A percentile compares a stretch with the other conserved stretches of the same genome.
Evolutionary conservation across 1,284 basidiomycete species (phyloP).

Genomic region (Rhodotorula sp.): DNA sequence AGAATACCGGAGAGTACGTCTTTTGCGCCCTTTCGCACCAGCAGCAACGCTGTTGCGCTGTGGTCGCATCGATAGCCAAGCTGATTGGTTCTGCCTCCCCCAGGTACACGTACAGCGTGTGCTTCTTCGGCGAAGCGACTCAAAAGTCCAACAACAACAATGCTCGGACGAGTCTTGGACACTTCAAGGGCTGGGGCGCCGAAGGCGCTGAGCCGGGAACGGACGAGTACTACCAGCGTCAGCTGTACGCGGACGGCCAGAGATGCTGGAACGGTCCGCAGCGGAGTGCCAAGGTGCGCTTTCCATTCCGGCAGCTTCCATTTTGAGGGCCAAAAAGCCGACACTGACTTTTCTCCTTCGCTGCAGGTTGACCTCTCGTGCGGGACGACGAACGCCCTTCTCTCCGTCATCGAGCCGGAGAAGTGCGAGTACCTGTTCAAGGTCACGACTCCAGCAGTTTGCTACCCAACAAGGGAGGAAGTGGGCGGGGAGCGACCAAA

Average conservation of each 20-base stretch:
- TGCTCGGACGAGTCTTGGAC: conserved; percentile 74
- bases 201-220: conserved; percentile 59
- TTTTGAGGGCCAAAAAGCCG: background rate
- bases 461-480: conserved; percentile 48
- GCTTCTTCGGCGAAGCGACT: conserved; percentile 81
- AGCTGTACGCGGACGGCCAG: conserved; percentile 73
- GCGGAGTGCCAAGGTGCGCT: conserved; percentile 68
- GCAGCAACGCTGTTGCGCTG: too few relatives aligned
- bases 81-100: too few relatives aligned
- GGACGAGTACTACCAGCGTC: conserved; percentile 73
- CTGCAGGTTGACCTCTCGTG: conserved; percentile 74
- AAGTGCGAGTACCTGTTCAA: conserved; percentile 96
- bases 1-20: conserved; percentile 82
- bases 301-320: background rate
- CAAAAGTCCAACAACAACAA: conserved; percentile 87
- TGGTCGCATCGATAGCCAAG: too few relatives aligned
- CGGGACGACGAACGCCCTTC: conserved; percentile 79
- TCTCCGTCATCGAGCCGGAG: conserved; percentile 82
- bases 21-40: background rate
- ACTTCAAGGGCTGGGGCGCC: conserved; percentile 73
- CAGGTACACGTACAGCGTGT: conserved; percentile 95
- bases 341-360: background rate
- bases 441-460: conserved; percentile 84
- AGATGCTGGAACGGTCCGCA: conserved; percentile 95
- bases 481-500: background rate